These are phyloP conservation scores for Fusarium zealandicum DNA, from an alignment of 2,329 filamentous ascomycete species.

Conservation along the genomic window DNA sequence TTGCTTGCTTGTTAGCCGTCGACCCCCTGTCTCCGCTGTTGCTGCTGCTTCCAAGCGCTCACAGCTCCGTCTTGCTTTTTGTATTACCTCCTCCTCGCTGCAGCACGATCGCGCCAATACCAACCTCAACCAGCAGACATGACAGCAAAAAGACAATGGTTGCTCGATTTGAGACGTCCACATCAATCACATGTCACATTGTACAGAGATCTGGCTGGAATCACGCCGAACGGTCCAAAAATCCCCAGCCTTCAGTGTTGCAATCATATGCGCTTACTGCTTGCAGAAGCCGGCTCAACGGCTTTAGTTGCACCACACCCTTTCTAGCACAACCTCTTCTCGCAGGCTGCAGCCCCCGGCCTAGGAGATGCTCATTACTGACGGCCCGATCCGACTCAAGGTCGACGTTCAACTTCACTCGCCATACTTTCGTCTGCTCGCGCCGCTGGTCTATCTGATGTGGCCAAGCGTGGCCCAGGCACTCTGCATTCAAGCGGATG, in stretches of 20 bases:
- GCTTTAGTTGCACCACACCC: constrained; percentile 36
- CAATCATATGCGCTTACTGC: constrained; percentile 28
- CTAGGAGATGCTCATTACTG: constrained; percentile 27
- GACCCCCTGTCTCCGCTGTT: constrained; percentile 16
- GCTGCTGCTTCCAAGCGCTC: constrained; percentile 10
- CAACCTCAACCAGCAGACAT: constrained; percentile 19
- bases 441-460: constrained; percentile 16
- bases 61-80: constrained; percentile 14
- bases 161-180: constrained; percentile 42
- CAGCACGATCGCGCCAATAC: constrained; percentile 22
- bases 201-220: constrained; percentile 55
- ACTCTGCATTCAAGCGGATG: constrained; percentile 7
- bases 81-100: constrained; percentile 28
- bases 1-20: constrained; percentile 15
- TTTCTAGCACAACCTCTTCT: constrained; percentile 30
- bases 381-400: constrained; percentile 43
- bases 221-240: constrained; percentile 31
- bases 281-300: constrained; percentile 30
- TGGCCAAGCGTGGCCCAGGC: constrained; percentile 11
- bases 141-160: constrained; percentile 16
- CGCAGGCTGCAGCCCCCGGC: constrained; percentile 26
- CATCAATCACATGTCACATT: constrained; percentile 59
- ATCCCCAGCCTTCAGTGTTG: constrained; percentile 17
- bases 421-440: constrained; percentile 34
- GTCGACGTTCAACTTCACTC: constrained; percentile 30